Evolutionary conservation across 1,284 basidiomycete genomes (phyloP), one percentile per base, ranked within the genome.

Genomic region (Malassezia restricta): DNA sequence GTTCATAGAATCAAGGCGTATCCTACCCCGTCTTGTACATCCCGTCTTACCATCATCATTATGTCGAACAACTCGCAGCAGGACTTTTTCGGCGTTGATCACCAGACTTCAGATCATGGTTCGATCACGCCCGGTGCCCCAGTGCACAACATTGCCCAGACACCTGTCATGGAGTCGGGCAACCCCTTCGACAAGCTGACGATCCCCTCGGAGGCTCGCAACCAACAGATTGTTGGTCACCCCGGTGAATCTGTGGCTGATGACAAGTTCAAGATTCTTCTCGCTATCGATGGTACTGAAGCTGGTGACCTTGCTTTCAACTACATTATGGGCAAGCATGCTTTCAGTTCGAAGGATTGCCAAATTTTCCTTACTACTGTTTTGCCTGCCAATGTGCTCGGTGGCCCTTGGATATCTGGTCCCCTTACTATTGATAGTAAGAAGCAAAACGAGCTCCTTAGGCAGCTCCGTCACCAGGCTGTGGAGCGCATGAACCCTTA

Each of bases 221-320:
- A 67, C 41, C 68, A 71, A 54, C 63, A 67, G 28, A 69, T 71
- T 41, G 68, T 71, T 9, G 68, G 68, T 44, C 43, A 59, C 0
- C 46, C 53, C 6, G 65, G 66, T 24, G 55, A 57, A 28, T 56
- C 52, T 8, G 43, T 68, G 37, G 49, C 55, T 8, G 45, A 56
- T 9, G 52, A 58, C 24, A 29, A 44, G 28, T 59, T 59, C 50
- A 68, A 68, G 42, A 58, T 69, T 40, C 57, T 69, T 7, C 51
- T 70, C 31, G 69, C 67, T 8, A 59, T 70, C 28, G 69, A 71
- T 38, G 67, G 66, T 27, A 65, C 66, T 28, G 69, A 71, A 38
- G 64, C 67, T 8, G 66, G 67, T 24, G 68, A 68, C 45, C 64
- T 65, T 42, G 65, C 65, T 8, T 68, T 63, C 58, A 58, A 61